phyloP scores from a whole-genome alignment of 2,329 filamentous ascomycete genomes.

The Aspergillaceae sp. region DNA sequence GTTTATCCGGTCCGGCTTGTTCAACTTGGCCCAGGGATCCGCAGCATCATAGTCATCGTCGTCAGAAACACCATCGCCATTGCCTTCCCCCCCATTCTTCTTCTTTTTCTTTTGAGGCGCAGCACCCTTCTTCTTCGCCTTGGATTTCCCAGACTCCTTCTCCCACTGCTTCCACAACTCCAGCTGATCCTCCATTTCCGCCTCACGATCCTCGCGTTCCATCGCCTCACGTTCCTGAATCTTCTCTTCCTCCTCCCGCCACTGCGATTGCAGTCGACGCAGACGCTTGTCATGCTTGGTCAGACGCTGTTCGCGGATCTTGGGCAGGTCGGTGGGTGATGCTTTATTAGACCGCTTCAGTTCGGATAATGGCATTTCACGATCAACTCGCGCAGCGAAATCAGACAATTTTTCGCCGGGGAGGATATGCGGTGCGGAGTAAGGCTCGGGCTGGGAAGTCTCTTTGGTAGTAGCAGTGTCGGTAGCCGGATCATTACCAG shows the following conservation, averaged over 20 bases:
- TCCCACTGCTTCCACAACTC: slow-evolving; percentile 57
- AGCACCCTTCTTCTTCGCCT: slow-evolving; percentile 39
- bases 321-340: slow-evolving; percentile 15
- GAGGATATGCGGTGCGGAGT: slow-evolving; percentile 56
- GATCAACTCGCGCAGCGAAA: slow-evolving; percentile 75
- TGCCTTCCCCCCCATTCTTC: slow-evolving; percentile 31
- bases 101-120: slow-evolving; percentile 36
- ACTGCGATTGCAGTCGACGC: slow-evolving; percentile 49
- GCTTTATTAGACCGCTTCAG: slow-evolving; percentile 50
- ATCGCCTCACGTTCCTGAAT: slow-evolving; percentile 68
- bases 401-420: slow-evolving; percentile 77
- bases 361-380: slow-evolving; percentile 66
- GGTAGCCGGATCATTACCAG: background rate
- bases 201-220: slow-evolving; percentile 59
- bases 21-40: slow-evolving; percentile 71
- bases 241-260: slow-evolving; percentile 47
- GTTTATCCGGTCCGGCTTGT: slow-evolving; percentile 43
- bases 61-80: slow-evolving; percentile 43
- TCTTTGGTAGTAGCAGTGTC: slow-evolving; percentile 3
- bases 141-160: slow-evolving; percentile 44
- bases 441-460: slow-evolving; percentile 6
- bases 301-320: slow-evolving; percentile 47
- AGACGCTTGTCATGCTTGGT: slow-evolving; percentile 82
- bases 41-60: slow-evolving; percentile 46
- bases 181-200: slow-evolving; percentile 53